These are phyloP conservation scores for Ascoidea rubescens DNA, from an alignment of 805 yeast genomes.

Conservation along the genomic window DNA sequence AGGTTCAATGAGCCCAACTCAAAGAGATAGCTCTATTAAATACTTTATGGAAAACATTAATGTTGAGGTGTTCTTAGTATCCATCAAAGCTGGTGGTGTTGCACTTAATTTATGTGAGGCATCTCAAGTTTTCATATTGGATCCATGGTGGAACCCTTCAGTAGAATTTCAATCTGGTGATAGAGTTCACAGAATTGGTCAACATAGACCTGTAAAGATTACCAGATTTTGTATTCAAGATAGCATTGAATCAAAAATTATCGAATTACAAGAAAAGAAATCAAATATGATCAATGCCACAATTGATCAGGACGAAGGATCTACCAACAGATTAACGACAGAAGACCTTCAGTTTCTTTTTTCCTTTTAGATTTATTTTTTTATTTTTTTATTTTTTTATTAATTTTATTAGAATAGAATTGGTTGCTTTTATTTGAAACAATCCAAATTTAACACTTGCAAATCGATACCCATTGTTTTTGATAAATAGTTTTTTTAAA, in stretches of 20 bases:
- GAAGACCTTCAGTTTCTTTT: conserved; percentile 92
- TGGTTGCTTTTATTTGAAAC: too few species aligned
- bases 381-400: too few species aligned
- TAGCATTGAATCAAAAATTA: conserved; percentile 90
- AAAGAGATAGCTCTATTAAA: conserved; percentile 81
- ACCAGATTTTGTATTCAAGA: conserved; percentile 92
- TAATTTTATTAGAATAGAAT: too few species aligned
- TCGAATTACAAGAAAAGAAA: conserved; percentile 92
- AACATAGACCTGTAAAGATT: conserved; percentile 83
- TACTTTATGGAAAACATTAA: conserved; percentile 86
- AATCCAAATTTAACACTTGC: too few species aligned
- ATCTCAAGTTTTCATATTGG: conserved; percentile 87
- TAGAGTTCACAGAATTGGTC: conserved; percentile 96
- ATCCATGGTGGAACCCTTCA: conserved; percentile 99
- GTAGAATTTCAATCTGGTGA: conserved; percentile 98
- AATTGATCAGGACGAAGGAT: conserved; percentile 82
- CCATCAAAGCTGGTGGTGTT: conserved; percentile 97
- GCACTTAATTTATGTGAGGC: conserved; percentile 95
- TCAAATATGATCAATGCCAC: conserved; percentile 98
- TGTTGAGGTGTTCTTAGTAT: conserved; percentile 89
- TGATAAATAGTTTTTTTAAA: background rate
- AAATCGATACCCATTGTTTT: too few species aligned
- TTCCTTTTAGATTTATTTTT: conserved; percentile 36
- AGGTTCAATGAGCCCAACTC: conserved; percentile 95
- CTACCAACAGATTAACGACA: conserved; percentile 78